A percentile compares a stretch with the other conserved stretches of the same genome.
Evolutionary conservation across 2,329 filamentous ascomycete genomes (phyloP).

Genomic region (Dothistroma pini): DNA sequence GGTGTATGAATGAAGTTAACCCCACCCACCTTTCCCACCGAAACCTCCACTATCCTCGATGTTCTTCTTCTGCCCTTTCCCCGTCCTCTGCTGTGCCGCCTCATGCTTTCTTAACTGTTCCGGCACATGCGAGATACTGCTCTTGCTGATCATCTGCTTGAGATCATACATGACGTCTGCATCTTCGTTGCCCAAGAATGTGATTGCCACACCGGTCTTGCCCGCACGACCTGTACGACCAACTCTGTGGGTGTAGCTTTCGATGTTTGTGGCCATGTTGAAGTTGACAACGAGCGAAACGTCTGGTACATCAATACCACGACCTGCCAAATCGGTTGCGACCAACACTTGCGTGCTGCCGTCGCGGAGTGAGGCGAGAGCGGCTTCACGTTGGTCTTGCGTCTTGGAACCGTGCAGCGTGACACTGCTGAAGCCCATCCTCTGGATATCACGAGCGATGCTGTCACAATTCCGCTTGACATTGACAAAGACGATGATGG

Average conservation of each 20-base stretch:
- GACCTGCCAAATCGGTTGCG: constrained; percentile 89
- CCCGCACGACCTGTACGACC: constrained; percentile 96
- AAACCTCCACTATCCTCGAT: constrained; percentile 36
- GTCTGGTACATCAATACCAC: constrained; percentile 96
- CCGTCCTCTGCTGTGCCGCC: constrained; percentile 70
- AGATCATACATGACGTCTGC: constrained; percentile 84
- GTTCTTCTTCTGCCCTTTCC: constrained; percentile 29
- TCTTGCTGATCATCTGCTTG: constrained; percentile 93
- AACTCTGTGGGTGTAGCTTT: constrained; percentile 94
- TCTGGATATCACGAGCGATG: constrained; percentile 88
- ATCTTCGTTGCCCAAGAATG: constrained; percentile 90
- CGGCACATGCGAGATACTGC: constrained; percentile 78
- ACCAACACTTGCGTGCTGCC: constrained; percentile 84
- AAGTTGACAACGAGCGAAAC: constrained; percentile 96
- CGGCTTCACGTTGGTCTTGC: constrained; percentile 94
- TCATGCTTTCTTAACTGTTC: constrained; percentile 89
- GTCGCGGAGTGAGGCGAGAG: constrained; percentile 76
- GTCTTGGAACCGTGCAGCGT: constrained; percentile 95
- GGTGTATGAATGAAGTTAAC: neutral
- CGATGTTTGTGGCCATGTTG: constrained; percentile 94
- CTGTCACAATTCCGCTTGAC: constrained; percentile 99
- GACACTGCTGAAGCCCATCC: constrained; percentile 85
- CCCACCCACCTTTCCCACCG: constrained; percentile 37
- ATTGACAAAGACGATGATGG: constrained; percentile 99
- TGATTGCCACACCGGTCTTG: constrained; percentile 94